Percentiles rank a stretch among this genome's conserved stretches.
These are phyloP conservation scores for Thielaviopsis punctulata DNA, from an alignment of 2,329 filamentous ascomycete species.

Conservation along the genomic window DNA sequence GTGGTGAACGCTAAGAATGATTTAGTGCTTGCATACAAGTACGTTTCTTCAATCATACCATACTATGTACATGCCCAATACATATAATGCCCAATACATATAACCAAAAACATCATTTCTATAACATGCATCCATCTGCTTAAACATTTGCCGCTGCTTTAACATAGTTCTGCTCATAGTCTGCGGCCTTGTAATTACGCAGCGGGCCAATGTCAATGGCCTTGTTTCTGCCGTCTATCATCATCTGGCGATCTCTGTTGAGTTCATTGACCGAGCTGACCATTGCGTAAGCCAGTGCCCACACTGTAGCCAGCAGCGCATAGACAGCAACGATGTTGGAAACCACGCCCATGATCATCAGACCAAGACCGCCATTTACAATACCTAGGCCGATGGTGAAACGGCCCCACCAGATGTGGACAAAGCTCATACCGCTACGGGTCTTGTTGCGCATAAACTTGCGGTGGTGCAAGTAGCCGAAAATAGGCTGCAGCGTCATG, in stretches of 20 bases:
- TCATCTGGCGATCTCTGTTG: slow-evolving; percentile 6
- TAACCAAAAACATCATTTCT: not conserved
- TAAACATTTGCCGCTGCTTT: not conserved
- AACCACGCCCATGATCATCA: slow-evolving; percentile 29
- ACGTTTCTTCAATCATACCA: no score
- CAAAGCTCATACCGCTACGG: slow-evolving; percentile 34
- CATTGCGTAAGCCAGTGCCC: slow-evolving; percentile 19
- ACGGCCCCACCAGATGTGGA: slow-evolving; percentile 47
- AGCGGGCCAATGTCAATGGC: not conserved
- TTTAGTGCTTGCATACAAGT: no score
- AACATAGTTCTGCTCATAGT: not conserved
- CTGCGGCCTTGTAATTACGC: slow-evolving; percentile 1
- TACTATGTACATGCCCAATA: not conserved
- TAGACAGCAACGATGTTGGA: slow-evolving; percentile 34
- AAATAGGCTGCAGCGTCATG: slow-evolving; percentile 38
- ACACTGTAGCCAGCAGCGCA: slow-evolving; percentile 33
- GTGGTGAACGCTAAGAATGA: no score
- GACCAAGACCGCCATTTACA: slow-evolving; percentile 45
- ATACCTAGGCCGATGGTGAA: slow-evolving; percentile 39
- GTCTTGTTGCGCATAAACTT: slow-evolving; percentile 29
- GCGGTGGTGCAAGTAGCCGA: slow-evolving; percentile 40
- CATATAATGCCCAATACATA: not conserved
- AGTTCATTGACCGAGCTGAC: slow-evolving; percentile 7
- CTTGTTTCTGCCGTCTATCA: not conserved
- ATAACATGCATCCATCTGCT: not conserved